Conservation (phyloP, 2,329 filamentous ascomycete species). For the Lachnellula willkommii region DNA sequence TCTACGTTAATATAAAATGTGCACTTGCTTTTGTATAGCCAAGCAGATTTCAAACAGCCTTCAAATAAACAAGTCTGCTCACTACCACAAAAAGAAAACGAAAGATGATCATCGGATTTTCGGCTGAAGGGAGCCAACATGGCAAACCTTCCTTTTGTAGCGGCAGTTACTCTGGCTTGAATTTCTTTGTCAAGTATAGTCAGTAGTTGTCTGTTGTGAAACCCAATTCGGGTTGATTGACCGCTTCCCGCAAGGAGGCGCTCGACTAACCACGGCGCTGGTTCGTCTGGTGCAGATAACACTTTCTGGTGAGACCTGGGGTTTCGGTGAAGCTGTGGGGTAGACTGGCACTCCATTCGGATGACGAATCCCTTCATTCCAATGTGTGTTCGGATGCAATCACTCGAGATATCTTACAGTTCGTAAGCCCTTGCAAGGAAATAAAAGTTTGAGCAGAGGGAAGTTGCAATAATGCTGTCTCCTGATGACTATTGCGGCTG, state of each 20-base stretch:
- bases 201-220: background rate
- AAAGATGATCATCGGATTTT: background rate
- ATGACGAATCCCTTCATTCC: background rate
- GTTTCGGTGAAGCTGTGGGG: background rate
- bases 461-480: background rate
- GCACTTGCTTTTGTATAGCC: background rate
- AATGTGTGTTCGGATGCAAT: background rate
- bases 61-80: background rate
- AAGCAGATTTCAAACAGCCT: background rate
- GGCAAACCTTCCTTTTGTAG: too few relatives aligned
- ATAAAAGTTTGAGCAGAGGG: background rate
- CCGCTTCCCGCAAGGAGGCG: too few relatives aligned
- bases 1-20: background rate
- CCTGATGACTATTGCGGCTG: background rate
- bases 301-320: constrained; percentile 8
- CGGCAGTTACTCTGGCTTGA: background rate
- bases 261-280: too few relatives aligned
- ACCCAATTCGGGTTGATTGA: too few relatives aligned
- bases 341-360: background rate
- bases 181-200: background rate
- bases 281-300: too few relatives aligned
- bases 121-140: background rate
- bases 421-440: too few relatives aligned
- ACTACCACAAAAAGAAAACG: background rate
- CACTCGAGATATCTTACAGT: background rate